Percentiles rank a stretch among this genome's conserved stretches.
These are phyloP conservation scores for Pulicaria dysenterica DNA, from an alignment of 129 eudicot species.

Conservation along the genomic window DNA sequence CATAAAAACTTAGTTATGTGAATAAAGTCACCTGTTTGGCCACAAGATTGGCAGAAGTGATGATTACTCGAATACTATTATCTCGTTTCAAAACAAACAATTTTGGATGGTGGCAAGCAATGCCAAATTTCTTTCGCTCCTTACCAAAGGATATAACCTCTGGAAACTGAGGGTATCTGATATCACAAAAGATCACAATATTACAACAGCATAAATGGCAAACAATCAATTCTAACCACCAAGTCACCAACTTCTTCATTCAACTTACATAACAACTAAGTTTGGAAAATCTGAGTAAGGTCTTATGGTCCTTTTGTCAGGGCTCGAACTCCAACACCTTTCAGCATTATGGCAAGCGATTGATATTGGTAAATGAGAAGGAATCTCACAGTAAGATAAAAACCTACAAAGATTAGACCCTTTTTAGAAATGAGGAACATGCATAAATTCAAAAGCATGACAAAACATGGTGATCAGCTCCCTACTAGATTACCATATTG, in stretches of 20 bases:
- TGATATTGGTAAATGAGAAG: conserved; percentile 66
- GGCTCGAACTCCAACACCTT: conserved; percentile 84
- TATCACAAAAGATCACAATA: conserved; percentile 23
- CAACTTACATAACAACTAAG: conserved; percentile 75
- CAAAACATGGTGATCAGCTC: background rate
- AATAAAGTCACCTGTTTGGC: conserved; percentile 62
- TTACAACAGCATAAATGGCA: conserved; percentile 32
- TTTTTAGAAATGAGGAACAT: conserved; percentile 11
- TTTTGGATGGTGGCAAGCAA: conserved; percentile 93
- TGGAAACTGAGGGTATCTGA: conserved; percentile 94
- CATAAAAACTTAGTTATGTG: background rate
- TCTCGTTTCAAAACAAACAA: conserved; percentile 78
- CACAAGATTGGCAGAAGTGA: conserved; percentile 86
- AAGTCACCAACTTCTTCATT: conserved; percentile 22
- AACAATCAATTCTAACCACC: conserved; percentile 21
- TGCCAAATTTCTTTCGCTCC: conserved; percentile 72
- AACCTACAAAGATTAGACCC: conserved; percentile 52
- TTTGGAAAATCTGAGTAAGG: conserved; percentile 80
- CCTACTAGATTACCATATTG: background rate
- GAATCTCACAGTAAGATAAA: conserved; percentile 75
- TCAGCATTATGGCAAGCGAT: conserved; percentile 83
- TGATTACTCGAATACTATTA: conserved; percentile 69
- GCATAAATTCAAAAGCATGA: background rate
- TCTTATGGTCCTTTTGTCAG: conserved; percentile 55
- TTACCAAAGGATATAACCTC: conserved; percentile 86